Evolutionary conservation across 805 yeast species (phyloP), one percentile per base, ranked within the genome.

Genomic region (Spathaspora boniae): DNA sequence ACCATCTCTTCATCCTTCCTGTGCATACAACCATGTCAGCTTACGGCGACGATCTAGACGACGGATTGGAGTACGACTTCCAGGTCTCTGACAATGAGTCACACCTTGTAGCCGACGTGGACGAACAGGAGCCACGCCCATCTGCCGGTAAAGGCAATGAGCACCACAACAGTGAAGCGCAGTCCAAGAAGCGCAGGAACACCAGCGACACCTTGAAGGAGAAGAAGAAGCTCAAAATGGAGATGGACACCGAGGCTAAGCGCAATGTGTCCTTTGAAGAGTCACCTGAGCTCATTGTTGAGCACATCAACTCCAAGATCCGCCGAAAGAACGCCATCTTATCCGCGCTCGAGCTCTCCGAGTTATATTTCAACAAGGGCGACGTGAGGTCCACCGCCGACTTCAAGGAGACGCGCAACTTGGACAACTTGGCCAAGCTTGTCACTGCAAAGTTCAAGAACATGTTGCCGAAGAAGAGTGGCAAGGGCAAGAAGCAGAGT

Each of bases 21-120:
- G n/a, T n/a, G n/a, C n/a, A n/a, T n/a, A n/a, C n/a, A n/a, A 16
- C 34, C 9, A 31, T 21, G 17, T 15, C 26, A 24, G 16, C 26
- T 44, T n/a, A 42, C 33, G 83, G 72, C 11, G 95, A 87, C 56
- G 95, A 82, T 41, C 65, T 86, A 40, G 89, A 85, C 34, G 95
- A 86, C 53, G 91, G 87, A 2, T 62, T 86, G 33, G 82, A 70
- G 3, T 84, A 83, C 51, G 71, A 67, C 4, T 65, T 74, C 16
- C 75, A 72, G 26, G 47, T 60, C 19, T 53, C 53, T 3, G 70
- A 51, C 12, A 63, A 60, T 12, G 52, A 44, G 27, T 65, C 26
- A 7, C 14, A 7, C 6, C 28, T 58, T 20, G 55, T 56, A 9
- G 62, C 47, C 9, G 58, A 50, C 20, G 59, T 43, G 4, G 62